Evolutionary conservation across 768 basidiomycete genomes (phyloP), one percentile per base, ranked within the genome.

Genomic region (Termitomyces eurrhizus): DNA sequence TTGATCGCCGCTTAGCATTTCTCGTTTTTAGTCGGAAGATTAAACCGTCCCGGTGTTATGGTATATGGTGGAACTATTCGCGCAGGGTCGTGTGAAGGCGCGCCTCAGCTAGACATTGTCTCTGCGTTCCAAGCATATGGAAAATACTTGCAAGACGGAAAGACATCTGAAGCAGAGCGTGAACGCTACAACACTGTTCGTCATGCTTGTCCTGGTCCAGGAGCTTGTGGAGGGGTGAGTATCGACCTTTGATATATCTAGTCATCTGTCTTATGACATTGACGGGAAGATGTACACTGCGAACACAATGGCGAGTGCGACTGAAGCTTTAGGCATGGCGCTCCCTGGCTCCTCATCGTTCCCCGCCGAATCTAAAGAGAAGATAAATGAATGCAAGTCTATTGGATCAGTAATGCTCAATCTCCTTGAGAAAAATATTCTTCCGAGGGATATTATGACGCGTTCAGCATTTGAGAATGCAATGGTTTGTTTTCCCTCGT

Each of bases 121-220:
- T 95, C 93, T 35, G 96, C 97, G 5, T 99, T 98, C 85, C 95
- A 99, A 68, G 83, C 95, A 4, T 99, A 98, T 69, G 97, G 97
- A 51, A 89, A 95, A 74, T 99, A 90, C 73, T 78, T 99, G 5
- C 90, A 93, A 70, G 92, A 93, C 57, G 95, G 95, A 12, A 83
- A 87, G 71, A 95, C 95, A 0, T 75, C 82, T 9, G 82, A 82
- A 51, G 97, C 97, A 1, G 96, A 99, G 71, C 76, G 79, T 62
- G 86, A 83, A 68, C 87, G 97, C 49, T 92, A 91, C 73, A 82
- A 91, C 65, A 96, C 93, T 41, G 82, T 98, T 60, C 86, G 95
- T 61, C 83, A 98, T 73, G 89, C 96, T 18, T 99, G 97, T 72
- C 94, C 97, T n/a, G 96, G 96, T 49, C 87, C 95, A 24, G 97